Conservation (phyloP, 2,329 filamentous ascomycete species). For the Xylariaceae sp. region DNA sequence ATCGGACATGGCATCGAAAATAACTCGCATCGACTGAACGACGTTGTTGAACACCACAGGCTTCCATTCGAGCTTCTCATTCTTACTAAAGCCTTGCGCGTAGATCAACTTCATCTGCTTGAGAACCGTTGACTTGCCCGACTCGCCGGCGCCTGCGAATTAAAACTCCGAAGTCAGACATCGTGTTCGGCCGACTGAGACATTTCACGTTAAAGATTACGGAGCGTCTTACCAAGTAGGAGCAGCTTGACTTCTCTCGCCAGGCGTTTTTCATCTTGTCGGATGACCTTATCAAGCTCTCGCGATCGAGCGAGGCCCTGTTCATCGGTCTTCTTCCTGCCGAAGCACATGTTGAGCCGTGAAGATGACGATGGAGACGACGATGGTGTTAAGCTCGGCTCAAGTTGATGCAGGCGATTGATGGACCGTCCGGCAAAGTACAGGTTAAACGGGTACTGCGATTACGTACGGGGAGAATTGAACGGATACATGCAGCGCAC, state of each 20-base stretch:
- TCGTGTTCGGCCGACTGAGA: constrained; percentile 24
- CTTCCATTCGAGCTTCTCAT: constrained; percentile 90
- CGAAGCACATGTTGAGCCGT: constrained; percentile 62
- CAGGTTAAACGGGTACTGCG: constrained; percentile 2
- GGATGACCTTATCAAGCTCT: constrained; percentile 85
- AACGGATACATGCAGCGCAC: background rate
- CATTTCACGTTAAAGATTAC: constrained; percentile 13
- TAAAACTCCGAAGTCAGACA: constrained; percentile 29
- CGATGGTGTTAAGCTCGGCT: background rate
- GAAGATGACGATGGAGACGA: background rate
- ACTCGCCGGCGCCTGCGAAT: constrained; percentile 84
- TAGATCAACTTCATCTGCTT: constrained; percentile 99
- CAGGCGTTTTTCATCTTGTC: constrained; percentile 85
- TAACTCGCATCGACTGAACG: constrained; percentile 86
- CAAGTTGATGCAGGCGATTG: constrained; percentile 4
- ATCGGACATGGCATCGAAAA: constrained; percentile 89
- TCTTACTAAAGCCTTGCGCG: constrained; percentile 84
- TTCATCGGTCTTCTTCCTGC: constrained; percentile 53
- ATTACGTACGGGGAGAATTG: constrained; percentile 10
- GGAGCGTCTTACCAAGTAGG: constrained; percentile 69
- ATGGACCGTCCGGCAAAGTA: constrained; percentile 12
- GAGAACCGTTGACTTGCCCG: constrained; percentile 92
- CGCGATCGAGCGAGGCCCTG: constrained; percentile 59
- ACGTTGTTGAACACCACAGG: constrained; percentile 96
- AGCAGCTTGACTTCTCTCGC: constrained; percentile 90